Evolutionary conservation across 139 green algal species (phyloP).

Genomic region (Micractinium sp.): DNA sequence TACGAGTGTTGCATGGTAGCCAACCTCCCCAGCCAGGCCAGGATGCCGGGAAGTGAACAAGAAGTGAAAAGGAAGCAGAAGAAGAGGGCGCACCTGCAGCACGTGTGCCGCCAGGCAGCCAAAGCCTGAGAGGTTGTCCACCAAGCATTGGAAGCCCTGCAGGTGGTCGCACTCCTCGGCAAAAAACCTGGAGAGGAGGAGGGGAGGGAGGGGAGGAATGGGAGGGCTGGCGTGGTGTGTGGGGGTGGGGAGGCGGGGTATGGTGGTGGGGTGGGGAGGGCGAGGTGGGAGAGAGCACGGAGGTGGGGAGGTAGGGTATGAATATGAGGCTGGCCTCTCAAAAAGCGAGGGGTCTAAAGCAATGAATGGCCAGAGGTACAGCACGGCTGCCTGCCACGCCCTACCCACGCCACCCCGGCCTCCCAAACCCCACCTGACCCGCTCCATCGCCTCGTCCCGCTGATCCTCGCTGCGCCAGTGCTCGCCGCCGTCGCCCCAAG

Average conservation of each 20-base stretch:
- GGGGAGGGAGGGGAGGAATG: neutral
- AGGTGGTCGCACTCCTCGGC: slow-evolving; percentile 70
- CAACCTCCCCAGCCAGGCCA: neutral
- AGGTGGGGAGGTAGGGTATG: too few relatives aligned
- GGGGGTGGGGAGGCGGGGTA: too few relatives aligned
- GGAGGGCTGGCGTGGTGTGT: too few relatives aligned
- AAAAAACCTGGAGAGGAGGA: slow-evolving; percentile 33
- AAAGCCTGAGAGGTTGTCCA: slow-evolving; percentile 69
- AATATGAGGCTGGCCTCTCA: too few relatives aligned
- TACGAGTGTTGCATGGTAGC: too few relatives aligned
- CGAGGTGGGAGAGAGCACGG: too few relatives aligned
- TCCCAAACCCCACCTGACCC: slow-evolving; percentile 32
- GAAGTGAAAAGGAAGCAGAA: neutral
- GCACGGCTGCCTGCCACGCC: neutral
- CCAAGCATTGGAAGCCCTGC: slow-evolving; percentile 69
- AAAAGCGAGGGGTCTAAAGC: too few relatives aligned
- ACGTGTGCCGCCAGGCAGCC: slow-evolving; percentile 49
- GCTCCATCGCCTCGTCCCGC: slow-evolving; percentile 60
- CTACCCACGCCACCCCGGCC: neutral
- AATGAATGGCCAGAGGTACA: too few relatives aligned
- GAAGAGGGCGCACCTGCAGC: slow-evolving; percentile 41
- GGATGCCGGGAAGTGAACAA: neutral
- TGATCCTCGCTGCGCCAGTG: slow-evolving; percentile 22
- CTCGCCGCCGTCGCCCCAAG: slow-evolving; percentile 48
- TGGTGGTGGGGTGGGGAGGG: neutral